These are phyloP conservation scores for Fusarium sp. DNA, from an alignment of 2,329 filamentous ascomycete genomes.

Conservation along the genomic window DNA sequence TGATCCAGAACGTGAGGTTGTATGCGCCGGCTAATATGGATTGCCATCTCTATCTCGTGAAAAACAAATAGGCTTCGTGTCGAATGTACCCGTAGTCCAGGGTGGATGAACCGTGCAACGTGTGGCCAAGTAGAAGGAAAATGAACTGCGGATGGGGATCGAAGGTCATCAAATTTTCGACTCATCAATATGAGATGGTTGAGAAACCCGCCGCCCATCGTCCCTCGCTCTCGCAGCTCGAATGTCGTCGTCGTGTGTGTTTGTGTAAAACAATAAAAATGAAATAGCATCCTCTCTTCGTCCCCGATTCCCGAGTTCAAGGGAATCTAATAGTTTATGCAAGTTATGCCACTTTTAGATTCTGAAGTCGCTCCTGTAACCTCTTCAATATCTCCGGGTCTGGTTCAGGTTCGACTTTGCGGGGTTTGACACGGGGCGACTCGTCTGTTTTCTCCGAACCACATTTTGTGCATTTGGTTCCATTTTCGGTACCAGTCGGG, in stretches of 20 bases:
- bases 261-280: slow-evolving; percentile 23
- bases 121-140: slow-evolving; percentile 35
- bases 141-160: slow-evolving; percentile 22
- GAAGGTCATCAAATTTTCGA: slow-evolving; percentile 24
- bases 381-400: slow-evolving; percentile 70
- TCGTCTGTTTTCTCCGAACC: slow-evolving; percentile 68
- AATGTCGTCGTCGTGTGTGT: slow-evolving; percentile 28
- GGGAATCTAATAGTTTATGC: background rate
- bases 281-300: slow-evolving; percentile 41
- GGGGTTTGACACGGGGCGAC: slow-evolving; percentile 69
- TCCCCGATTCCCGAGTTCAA: slow-evolving; percentile 24
- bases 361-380: slow-evolving; percentile 67
- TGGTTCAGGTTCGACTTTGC: slow-evolving; percentile 69
- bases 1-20: slow-evolving; percentile 43
- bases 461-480: slow-evolving; percentile 69
- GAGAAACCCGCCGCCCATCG: slow-evolving; percentile 15
- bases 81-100: slow-evolving; percentile 8
- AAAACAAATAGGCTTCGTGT: slow-evolving; percentile 30
- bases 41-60: slow-evolving; percentile 30
- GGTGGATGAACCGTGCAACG: slow-evolving; percentile 30
- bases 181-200: slow-evolving; percentile 13
- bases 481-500: slow-evolving; percentile 61
- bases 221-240: slow-evolving; percentile 26
- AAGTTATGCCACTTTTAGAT: slow-evolving; percentile 53
- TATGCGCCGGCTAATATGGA: slow-evolving; percentile 27